Base-by-base conservation (phyloP, 768 basidiomycete species). In the Sistotremastrum niveocremeum region DNA sequence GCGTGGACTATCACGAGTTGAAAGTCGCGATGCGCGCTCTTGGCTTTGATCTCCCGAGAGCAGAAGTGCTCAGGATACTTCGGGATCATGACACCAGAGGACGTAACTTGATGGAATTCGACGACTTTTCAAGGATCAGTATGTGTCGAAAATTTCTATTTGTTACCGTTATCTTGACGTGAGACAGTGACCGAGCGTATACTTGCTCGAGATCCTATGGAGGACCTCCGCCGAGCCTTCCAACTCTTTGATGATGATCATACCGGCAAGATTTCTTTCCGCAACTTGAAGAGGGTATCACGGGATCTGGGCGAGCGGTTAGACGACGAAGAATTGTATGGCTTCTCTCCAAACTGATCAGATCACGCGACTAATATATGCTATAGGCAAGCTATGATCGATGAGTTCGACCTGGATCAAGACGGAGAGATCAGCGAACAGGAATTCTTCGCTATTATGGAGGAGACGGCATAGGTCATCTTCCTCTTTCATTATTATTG, bases 1-100 rank as follows among this genome's bases (percentile, higher is more conserved):
- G 75, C 44, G 71, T 98, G 46, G 95, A 97, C 66, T 98, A 98
- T 65, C 95, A 99, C 66, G 95, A 99, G 61, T 74, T 98, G 56
- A 99, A 98, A 64, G 95, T 99, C 57, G 91, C 94, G 44, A 93
- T 99, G 88, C 77, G 95, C 40, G 95, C 95, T 1, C 67, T 99
- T 48, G 95, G 95, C 1, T 98, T 98, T 60, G 95, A 98, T 62
- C 62, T 95, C 67, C 97, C 97, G 72, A 99, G 98, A 68, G 89
- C 89, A 0, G 95, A 99, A 63, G 93, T 99, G 38, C 67, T 99
- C 54, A 98, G 97, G 63, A 73, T 97, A 31, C 69, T 99, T 45
- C 70, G 90, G 31, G 94, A 97, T 57, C 80, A 91, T 53, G 87
- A 91, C 63, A 85, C 86, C 66, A 76, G 77, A 3, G 84, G 81